Evolutionary conservation across 169 alveolate genomes (phyloP), one percentile per base, ranked within the genome.

Genomic region (Plasmodium reichenowi): DNA sequence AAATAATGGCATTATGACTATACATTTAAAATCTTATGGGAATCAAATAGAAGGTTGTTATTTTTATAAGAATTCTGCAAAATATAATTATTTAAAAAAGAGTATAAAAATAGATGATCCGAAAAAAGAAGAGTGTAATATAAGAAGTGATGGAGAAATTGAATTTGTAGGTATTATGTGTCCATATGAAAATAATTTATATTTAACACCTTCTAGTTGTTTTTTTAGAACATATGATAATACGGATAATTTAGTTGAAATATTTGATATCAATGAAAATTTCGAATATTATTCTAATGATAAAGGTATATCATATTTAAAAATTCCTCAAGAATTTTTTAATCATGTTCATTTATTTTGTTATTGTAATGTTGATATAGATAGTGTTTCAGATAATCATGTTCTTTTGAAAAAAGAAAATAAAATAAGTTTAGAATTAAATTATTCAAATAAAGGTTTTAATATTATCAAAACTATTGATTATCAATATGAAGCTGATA

Each of bases 1-100:
- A 17, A 83, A 83, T n/a, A 83, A 56, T 9, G 91, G 91, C 0
- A 68, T 83, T 8, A 83, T 83, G 85, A 67, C 80, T 48, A 72
- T 83, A 2, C 60, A 83, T 22, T 12, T 83, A 17, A 67, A 72
- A 43, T 22, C 22, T 0, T 26, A 15, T 17, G 91, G 91, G 1
- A 38, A 4, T 13, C 20, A 8, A 83, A 47, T 83, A n/a, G 66
- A 83, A 3, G 91, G 91, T 13, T 83, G 91, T 9, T 64, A 83
- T 60, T 83, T 68, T 47, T 83, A 83, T 62, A 67, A 68, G 60
- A n/a, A 59, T 83, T 8, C 43, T 12, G 68, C 68, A 7, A 62
- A 68, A 83, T 12, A 52, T 60, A 83, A 15, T 24, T 67, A 43
- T 59, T 68, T 83, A 24, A 83, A 67, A 56, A 56, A 83, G 1